Base-by-base conservation (phyloP, 1,284 basidiomycete species). In the Flammula alnicola region DNA sequence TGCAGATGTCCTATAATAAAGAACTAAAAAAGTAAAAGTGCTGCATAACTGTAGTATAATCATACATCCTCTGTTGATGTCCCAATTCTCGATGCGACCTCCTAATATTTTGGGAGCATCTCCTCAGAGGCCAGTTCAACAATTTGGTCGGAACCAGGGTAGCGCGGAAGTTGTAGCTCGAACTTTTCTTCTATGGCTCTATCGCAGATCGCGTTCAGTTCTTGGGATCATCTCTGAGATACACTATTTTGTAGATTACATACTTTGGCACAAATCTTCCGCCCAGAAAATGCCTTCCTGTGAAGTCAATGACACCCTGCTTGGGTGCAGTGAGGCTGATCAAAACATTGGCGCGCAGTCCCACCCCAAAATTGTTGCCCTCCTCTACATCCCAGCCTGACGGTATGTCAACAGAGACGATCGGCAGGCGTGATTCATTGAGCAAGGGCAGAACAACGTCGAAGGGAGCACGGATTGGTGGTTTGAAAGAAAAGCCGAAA, bases 401-500 rank as follows among this genome's bases (percentile, higher is more conserved):
- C 0, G 97, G 97, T 47, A 99, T 95, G 66, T 99, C 97, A 5
- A 98, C 89, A 1, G 89, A 92, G 17, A 97, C 81, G 59, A 96
- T 89, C 0, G 94, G 93, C 10, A 88, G 71, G 3, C 76, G 69
- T 5, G 86, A 86, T 19, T 74, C 64, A 1, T 81, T 76, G 43
- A 99, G 75, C 3, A 88, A 73, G 1, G 81, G 76, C 2, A 99
- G 78, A 11, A 88, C 86, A 0, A 70, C 63, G 60, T 93, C 86
- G 69, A 98, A 99, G 0, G 97, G 97, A 2, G 88, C 73, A 9
- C 97, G 86, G 4, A 94, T 79, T 19, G 94, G 94, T 1, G 81
- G 89, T 59, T 90, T 79, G 81, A 98, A 99, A 1, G 94, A 97
- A 74, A 99, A 99, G 3, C 97, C 96, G 61, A 99, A 99, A 55